Conservation (phyloP, 768 basidiomycete species). For the Psilocybe tampanensis region DNA sequence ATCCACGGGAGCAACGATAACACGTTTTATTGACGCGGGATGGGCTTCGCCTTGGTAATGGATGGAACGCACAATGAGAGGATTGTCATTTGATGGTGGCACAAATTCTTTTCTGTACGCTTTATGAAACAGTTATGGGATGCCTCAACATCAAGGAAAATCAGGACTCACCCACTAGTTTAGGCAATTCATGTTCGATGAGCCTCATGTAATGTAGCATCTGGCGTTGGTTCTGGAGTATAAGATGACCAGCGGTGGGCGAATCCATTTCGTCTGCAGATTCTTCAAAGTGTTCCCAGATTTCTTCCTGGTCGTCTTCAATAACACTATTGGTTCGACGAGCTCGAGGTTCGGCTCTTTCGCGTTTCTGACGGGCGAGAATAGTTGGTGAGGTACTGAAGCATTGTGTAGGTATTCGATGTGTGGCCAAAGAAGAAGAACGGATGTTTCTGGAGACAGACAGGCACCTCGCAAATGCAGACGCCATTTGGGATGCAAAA, state of each 20-base stretch:
- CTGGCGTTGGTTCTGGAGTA: slow-evolving; percentile 74
- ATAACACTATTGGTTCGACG: slow-evolving; percentile 36
- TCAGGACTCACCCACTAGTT: slow-evolving; percentile 67
- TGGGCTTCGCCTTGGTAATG: slow-evolving; percentile 80
- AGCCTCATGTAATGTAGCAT: slow-evolving; percentile 78
- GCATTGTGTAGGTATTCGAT: background rate
- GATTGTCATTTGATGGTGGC: slow-evolving; percentile 59
- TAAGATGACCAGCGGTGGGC: slow-evolving; percentile 69
- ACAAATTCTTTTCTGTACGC: slow-evolving; percentile 83
- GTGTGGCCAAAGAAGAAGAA: background rate
- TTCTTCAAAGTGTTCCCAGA: slow-evolving; percentile 46
- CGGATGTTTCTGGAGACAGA: slow-evolving; percentile 14
- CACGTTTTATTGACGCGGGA: slow-evolving; percentile 71
- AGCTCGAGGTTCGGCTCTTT: slow-evolving; percentile 13
- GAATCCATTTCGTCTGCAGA: slow-evolving; percentile 61
- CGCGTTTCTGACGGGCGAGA: slow-evolving; percentile 16
- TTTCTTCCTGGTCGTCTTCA: slow-evolving; percentile 45
- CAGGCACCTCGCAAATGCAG: slow-evolving; percentile 18
- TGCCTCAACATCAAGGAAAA: background rate
- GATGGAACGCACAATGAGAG: slow-evolving; percentile 72
- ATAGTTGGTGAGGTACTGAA: slow-evolving; percentile 21
- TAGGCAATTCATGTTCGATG: slow-evolving; percentile 88
- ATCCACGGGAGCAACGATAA: slow-evolving; percentile 74
- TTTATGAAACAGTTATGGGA: slow-evolving; percentile 27
- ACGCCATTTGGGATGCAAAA: slow-evolving; percentile 9